phyloP scores from a whole-genome alignment of 129 eudicot genomes.

The Tanacetum coccineum region DNA sequence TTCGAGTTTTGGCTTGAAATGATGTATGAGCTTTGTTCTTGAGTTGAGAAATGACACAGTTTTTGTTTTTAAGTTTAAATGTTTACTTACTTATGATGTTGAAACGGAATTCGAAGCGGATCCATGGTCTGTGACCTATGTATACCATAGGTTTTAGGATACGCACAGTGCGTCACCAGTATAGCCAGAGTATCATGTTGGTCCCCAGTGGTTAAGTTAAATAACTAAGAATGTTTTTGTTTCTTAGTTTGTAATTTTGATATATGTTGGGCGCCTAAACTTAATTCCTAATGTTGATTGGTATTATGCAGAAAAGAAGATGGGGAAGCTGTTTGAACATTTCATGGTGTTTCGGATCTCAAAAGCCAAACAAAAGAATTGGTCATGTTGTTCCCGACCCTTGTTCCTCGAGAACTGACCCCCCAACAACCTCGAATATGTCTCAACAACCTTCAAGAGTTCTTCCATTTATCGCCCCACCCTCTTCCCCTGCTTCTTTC shows the following conservation, averaged over 20 bases:
- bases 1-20: not conserved
- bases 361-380: constrained; percentile 50
- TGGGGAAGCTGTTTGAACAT: constrained; percentile 86
- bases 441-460: constrained; percentile 41
- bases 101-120: not conserved
- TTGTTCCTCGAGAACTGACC: constrained; percentile 32
- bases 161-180: too few species aligned
- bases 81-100: too few species aligned
- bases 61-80: not conserved
- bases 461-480: constrained; percentile 86
- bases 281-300: constrained; percentile 2
- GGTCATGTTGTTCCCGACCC: constrained; percentile 76
- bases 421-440: constrained; percentile 35
- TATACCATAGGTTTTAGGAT: too few species aligned
- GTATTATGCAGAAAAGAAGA: constrained; percentile 65
- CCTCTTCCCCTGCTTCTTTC: constrained; percentile 96
- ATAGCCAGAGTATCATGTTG: too few species aligned
- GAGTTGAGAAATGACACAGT: not conserved
- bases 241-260: not conserved
- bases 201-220: too few species aligned
- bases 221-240: not conserved
- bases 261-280: not conserved
- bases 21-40: not conserved
- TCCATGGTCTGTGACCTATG: too few species aligned
- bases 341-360: constrained; percentile 78